Evolutionary conservation across 306 rosid genomes (phyloP), one percentile per base, ranked within the genome.

Genomic region (Vicia sativa): DNA sequence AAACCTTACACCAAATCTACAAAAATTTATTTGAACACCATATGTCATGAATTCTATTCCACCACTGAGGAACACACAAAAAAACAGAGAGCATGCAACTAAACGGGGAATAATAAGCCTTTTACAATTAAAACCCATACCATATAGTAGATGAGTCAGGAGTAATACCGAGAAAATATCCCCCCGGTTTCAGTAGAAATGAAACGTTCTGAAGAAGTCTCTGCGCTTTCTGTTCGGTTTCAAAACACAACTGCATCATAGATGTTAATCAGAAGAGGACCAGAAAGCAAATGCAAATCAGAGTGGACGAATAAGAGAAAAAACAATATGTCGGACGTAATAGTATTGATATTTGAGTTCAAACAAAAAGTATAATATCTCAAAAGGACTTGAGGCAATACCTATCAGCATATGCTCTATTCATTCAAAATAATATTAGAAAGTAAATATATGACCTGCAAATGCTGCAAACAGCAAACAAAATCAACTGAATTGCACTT

Each of bases 71-170:
- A 56, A 35, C 9, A 13, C 42, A 14, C 12, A 21, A 4, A 71
- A 71, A 28, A 23, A 72, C 7, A 58, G 65, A 46, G 52, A 45
- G 6, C 56, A 65, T 45, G 76, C 73, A 79, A 76, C 38, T 50
- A 43, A 62, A 57, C 37, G 58, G 65, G 66, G 63, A 81, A 81
- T 53, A 81, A 71, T 44, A 57, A 58, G 28, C 69, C 73, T 68
- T 55, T 50, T 59, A 61, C 52, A 76, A 79, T 64, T 70, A 43
- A 42, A 73, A 53, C 76, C 58, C 97, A 70, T 86, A 93, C 98
- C 98, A 90, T 93, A 93, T 90, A 67, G 96, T 90, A 85, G 97
- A 90, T 62, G 97, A 93, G 91, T 93, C 98, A 54, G 98, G 90
- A 82, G 97, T 90, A 84, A 93, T 90, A 79, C 97, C 98, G 3